Evolutionary conservation across 2,329 filamentous ascomycete species (phyloP), one percentile per base, ranked within the genome.

Genomic region (Fusarium humuli): DNA sequence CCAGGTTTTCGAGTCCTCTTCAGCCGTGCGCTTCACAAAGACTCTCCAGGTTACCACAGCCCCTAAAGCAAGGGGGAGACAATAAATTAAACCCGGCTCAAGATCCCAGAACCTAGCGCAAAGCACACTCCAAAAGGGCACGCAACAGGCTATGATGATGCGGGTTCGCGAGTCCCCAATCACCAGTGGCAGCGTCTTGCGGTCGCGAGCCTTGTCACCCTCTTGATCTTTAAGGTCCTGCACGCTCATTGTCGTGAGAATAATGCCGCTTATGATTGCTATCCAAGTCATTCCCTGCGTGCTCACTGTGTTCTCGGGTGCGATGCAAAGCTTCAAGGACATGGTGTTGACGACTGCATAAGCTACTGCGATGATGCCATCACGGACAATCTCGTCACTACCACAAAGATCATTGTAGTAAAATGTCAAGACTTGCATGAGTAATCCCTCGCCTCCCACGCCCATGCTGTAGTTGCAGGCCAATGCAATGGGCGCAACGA

Each of bases 21-120:
- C 10, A n/a, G 34, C 34, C 2, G 34, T 37, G 18, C 18, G 34
- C 34, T 37, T 12, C 10, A n/a, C 6, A 10, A 37, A 37, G 6
- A 37, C 34, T n/a, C 34, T 37, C 34, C 34, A 37, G 0, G 10
- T 2, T 7, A 37, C 18, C 10, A 37, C 10, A 12, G 10, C 18
- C 18, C 18, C 34, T 12, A 7, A 4, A 2, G 34, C 34, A 37
- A 37, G 10, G 10, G 6, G 3, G 0, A 37, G 6, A 12, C 10
- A 12, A 37, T 4, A 7, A 1, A 12, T 5, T 4, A n/a, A 0
- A n/a, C 18, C 18, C 0, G 6, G 6, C 34, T 37, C 18, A 6
- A 37, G 18, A 7, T n/a, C 0, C 34, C 34, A 37, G 18, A n/a
- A n/a, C 0, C 18, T 12, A 0, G 6, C 34, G 3, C 34, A 37